Percentiles rank a stretch among this genome's conserved stretches.
Evolutionary conservation across 371 early-diverging fungal genomes (phyloP).

Genomic region (Syncephalastrum racemosum): DNA sequence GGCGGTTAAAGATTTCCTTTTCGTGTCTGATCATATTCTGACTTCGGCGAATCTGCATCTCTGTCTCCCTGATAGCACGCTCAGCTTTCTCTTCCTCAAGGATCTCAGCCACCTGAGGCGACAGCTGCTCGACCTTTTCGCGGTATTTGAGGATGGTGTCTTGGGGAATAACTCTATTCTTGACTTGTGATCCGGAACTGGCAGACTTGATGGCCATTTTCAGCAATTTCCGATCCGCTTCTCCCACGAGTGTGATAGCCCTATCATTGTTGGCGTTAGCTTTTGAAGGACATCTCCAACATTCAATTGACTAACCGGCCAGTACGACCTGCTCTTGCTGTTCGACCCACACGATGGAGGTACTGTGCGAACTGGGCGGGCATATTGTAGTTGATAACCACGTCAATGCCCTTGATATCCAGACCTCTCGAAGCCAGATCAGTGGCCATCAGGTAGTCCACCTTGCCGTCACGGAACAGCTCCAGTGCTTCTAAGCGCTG

Average conservation of each 20-base stretch:
- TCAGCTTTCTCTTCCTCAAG: constrained; percentile 87
- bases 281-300: not conserved
- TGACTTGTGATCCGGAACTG: constrained; percentile 63
- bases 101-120: constrained; percentile 74
- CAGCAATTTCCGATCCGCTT: constrained; percentile 90
- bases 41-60: constrained; percentile 87
- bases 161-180: constrained; percentile 84
- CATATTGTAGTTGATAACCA: constrained; percentile 99
- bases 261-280: constrained; percentile 15
- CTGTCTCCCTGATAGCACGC: constrained; percentile 65
- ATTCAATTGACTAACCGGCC: constrained; percentile 59
- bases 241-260: constrained; percentile 89
- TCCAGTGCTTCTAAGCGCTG: constrained; percentile 92
- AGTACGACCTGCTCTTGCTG: constrained; percentile 93
- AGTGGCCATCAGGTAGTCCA: constrained; percentile 94
- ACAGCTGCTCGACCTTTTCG: constrained; percentile 61
- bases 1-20: constrained; percentile 87
- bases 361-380: constrained; percentile 95
- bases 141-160: constrained; percentile 77
- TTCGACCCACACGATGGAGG: constrained; percentile 99
- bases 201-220: constrained; percentile 91
- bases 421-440: constrained; percentile 99
- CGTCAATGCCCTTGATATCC: constrained; percentile 98
- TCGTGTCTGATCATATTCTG: constrained; percentile 83
- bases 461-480: constrained; percentile 85